Percentiles rank a stretch among this genome's conserved stretches.
These are phyloP conservation scores for Talaromyces ruber DNA, from an alignment of 495 filamentous ascomycete genomes.

Conservation along the genomic window DNA sequence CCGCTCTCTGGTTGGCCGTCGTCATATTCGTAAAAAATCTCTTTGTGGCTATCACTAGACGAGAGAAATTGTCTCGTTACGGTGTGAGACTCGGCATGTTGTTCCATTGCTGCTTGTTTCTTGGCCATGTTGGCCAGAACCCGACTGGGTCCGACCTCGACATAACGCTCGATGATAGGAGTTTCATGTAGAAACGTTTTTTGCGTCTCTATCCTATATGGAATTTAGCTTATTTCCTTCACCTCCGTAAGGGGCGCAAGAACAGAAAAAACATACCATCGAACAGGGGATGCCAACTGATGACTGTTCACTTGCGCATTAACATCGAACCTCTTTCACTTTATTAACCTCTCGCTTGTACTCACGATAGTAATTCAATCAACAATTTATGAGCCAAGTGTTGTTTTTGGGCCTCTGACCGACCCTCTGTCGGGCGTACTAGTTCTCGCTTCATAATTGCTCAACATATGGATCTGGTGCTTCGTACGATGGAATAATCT, in stretches of 20 bases:
- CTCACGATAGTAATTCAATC: conserved; percentile 19
- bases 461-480: conserved; percentile 66
- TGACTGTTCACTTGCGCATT: conserved; percentile 19
- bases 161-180: conserved; percentile 79
- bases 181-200: conserved; percentile 96
- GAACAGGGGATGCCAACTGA: conserved; percentile 94
- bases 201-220: conserved; percentile 81
- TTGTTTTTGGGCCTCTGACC: conserved; percentile 82
- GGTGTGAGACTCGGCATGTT: conserved; percentile 93
- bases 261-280: conserved; percentile 41
- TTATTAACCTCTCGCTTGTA: neutral
- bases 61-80: conserved; percentile 96
- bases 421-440: conserved; percentile 84
- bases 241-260: neutral
- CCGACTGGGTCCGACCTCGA: conserved; percentile 93
- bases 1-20: conserved; percentile 84
- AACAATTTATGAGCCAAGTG: conserved; percentile 13
- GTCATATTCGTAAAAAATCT: conserved; percentile 98
- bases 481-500: conserved; percentile 51
- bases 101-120: conserved; percentile 88
- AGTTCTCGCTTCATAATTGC: conserved; percentile 87
- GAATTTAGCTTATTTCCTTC: neutral
- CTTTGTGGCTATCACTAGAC: conserved; percentile 98
- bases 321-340: neutral
- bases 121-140: conserved; percentile 96